phyloP scores from a whole-genome alignment of 2,329 filamentous ascomycete genomes.

The Parastagonospora avenae region DNA sequence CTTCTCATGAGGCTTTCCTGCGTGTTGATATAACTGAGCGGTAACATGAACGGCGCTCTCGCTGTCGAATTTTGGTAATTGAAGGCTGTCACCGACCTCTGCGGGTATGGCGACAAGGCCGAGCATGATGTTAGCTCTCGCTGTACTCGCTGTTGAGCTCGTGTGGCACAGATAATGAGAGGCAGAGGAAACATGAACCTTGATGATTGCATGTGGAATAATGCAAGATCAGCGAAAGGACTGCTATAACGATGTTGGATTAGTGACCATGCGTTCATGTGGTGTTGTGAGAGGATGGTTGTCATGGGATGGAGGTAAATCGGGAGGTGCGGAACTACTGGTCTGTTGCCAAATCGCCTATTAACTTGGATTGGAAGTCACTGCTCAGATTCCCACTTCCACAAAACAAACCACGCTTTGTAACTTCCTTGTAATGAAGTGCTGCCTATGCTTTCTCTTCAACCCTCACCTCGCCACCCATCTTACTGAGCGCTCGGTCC shows the following conservation, averaged over 20 bases:
- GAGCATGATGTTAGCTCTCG: not conserved
- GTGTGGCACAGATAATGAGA: not conserved
- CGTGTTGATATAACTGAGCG: too few species aligned
- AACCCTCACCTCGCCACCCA: slow-evolving; percentile 12
- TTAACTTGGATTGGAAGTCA: too few species aligned
- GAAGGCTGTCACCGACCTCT: not conserved
- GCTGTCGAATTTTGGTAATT: not conserved
- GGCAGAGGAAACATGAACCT: not conserved
- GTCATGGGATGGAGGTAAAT: not conserved
- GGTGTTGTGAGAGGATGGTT: not conserved
- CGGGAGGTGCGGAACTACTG: too few species aligned
- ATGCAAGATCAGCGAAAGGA: not conserved
- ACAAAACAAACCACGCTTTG: not conserved
- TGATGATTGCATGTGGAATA: not conserved
- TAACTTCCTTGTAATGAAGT: not conserved
- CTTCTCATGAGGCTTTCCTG: too few species aligned
- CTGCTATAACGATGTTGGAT: not conserved
- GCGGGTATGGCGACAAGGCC: not conserved
- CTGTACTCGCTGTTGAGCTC: not conserved
- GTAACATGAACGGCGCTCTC: not conserved
- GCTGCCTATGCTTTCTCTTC: slow-evolving; percentile 14
- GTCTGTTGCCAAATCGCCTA: too few species aligned
- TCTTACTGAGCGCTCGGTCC: slow-evolving; percentile 19
- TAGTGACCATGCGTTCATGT: not conserved
- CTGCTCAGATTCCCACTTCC: not conserved